Base-by-base conservation (phyloP, 2,329 filamentous ascomycete species). In the Pseudonectria buxi region DNA sequence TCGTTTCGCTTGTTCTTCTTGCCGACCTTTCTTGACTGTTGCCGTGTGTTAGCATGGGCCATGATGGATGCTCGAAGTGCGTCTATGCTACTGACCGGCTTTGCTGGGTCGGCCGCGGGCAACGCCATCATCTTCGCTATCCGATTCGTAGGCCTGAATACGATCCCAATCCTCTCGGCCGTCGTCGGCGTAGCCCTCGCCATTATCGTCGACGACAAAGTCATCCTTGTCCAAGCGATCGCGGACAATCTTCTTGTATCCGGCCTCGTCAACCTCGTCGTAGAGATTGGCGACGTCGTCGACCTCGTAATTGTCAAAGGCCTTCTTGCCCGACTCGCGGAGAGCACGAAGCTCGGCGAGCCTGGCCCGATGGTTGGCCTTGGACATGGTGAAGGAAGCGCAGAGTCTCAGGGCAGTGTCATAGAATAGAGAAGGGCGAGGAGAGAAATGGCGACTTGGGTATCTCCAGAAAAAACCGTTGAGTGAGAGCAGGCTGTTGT, bases 141-240 rank as follows among this genome's bases (percentile, higher is more conserved):
- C 87, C 25, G 81, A 84, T 43, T 82, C 74, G 58, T 83, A 77
- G 44, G 74, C 70, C 40, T 71, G 71, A 46, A 82, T 73, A 50
- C 83, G 77, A 62, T 90, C 81, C 89, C 90, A 90, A 52, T 96
- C 92, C 64, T 95, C 89, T 36, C 92, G 82, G 41, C 92, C 92
- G 56, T 96, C 92, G 58, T 96, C 90, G 47, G 87, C 90, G 55
- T 98, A 98, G 26, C 92, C 90, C 58, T 90, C 87, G 55, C 90
- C 90, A 67, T 95, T 94, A 66, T 98, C 92, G 67, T 96, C 92
- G 41, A 98, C 89, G 34, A 98, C 90, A 55, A 98, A 98, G 65
- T 98, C 92, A 53, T 98, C 92, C 54, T 94, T 74, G 56, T 96
- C 86, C 33, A 98, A 71, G 30, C 92, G 82, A 37, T 83, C 79